These are phyloP conservation scores for Periglandula ipomoeae DNA, from an alignment of 2,329 filamentous ascomycete species.

Conservation along the genomic window DNA sequence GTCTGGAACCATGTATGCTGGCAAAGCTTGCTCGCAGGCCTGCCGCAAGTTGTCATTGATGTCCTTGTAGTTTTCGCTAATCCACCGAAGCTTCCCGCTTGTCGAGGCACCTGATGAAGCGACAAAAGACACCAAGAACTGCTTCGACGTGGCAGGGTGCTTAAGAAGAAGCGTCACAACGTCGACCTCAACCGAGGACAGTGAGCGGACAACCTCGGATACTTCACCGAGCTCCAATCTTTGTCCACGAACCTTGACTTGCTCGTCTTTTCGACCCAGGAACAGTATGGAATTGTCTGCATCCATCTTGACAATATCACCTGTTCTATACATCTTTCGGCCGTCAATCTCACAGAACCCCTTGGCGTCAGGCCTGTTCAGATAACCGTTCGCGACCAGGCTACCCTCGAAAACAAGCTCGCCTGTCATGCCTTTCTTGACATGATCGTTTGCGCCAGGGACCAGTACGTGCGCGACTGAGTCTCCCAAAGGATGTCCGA, in stretches of 20 bases:
- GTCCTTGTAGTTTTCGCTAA: not conserved
- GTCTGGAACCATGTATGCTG: conserved; percentile 10
- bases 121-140: not conserved
- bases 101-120: not conserved
- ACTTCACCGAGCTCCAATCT: conserved; percentile 9
- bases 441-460: not conserved
- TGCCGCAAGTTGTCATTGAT: not conserved
- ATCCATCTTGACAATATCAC: conserved; percentile 13
- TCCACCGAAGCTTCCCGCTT: not conserved
- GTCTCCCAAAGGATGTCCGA: conserved; percentile 13
- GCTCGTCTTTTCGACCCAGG: conserved; percentile 10
- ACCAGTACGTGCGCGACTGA: conserved; percentile 11
- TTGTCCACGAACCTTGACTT: conserved; percentile 12
- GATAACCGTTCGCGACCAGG: conserved; percentile 35
- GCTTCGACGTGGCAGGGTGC: not conserved
- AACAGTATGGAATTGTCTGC: conserved; percentile 11
- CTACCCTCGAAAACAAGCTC: conserved; percentile 36
- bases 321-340: conserved; percentile 10
- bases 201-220: not conserved
- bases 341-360: conserved; percentile 8
- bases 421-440: conserved; percentile 19
- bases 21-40: conserved; percentile 1
- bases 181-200: not conserved
- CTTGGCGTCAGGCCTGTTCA: conserved; percentile 19
- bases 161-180: not conserved